A percentile compares a stretch with the other conserved stretches of the same genome.
phyloP scores from a whole-genome alignment of 2,329 filamentous ascomycete species.

The Neoarthrinium moseri region DNA sequence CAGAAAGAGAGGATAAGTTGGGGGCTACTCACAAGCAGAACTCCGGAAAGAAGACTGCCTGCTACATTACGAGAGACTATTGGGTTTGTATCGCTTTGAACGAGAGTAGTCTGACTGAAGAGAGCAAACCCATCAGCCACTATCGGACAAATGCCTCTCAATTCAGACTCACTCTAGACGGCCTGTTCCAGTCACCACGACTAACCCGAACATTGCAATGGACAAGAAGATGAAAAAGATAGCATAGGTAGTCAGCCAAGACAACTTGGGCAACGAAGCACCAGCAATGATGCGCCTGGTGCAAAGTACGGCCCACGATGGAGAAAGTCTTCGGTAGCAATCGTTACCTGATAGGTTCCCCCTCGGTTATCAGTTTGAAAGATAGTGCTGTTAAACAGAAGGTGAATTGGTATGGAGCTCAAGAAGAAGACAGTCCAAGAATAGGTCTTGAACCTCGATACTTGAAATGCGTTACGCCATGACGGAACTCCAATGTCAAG shows the following conservation, averaged over 20 bases:
- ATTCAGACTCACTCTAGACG: no score
- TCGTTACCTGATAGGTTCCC: conserved; percentile 3
- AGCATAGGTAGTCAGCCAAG: background rate
- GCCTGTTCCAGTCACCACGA: background rate
- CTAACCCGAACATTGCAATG: background rate
- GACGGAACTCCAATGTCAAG: conserved; percentile 41
- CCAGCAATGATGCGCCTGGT: background rate
- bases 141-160: no score
- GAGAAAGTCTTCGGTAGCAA: conserved; percentile 10
- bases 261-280: conserved; percentile 9
- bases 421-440: conserved; percentile 5
- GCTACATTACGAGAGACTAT: background rate
- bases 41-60: conserved; percentile 12
- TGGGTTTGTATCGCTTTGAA: conserved; percentile 4
- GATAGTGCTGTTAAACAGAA: conserved; percentile 10
- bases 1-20: conserved; percentile 38
- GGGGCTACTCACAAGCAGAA: conserved; percentile 32
- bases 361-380: conserved; percentile 5
- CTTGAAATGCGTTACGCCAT: conserved; percentile 29
- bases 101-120: background rate
- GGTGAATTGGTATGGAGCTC: conserved; percentile 12
- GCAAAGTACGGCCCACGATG: conserved; percentile 1
- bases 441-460: conserved; percentile 1
- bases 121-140: background rate
- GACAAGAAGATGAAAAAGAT: background rate